phyloP scores from a whole-genome alignment of 371 early-diverging fungal species.

The Chytridium lagenaria region DNA sequence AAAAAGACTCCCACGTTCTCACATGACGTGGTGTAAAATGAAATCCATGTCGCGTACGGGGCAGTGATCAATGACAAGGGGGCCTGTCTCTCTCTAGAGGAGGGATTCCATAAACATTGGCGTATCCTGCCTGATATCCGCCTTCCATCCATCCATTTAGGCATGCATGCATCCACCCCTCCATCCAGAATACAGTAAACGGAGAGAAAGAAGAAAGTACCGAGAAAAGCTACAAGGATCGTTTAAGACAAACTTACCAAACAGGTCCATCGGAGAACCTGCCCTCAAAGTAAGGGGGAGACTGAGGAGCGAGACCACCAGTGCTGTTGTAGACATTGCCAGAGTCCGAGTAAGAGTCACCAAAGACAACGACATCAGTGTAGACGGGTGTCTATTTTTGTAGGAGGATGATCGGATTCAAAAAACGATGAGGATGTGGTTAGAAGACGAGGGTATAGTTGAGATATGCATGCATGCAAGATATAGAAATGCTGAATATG shows the following conservation, averaged over 20 bases:
- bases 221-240: too few relatives aligned
- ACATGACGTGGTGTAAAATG: too few relatives aligned
- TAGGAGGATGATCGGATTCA: too few relatives aligned
- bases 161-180: not conserved
- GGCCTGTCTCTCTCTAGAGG: too few relatives aligned
- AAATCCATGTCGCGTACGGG: not conserved
- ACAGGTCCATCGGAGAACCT: slow-evolving; percentile 31
- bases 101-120: too few relatives aligned
- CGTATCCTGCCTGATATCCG: too few relatives aligned
- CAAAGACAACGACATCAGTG: slow-evolving; percentile 38
- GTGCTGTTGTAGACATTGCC: slow-evolving; percentile 30
- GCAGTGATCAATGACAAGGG: not conserved
- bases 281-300: slow-evolving; percentile 27
- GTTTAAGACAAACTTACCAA: slow-evolving; percentile 17
- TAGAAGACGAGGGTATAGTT: too few relatives aligned
- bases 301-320: not conserved
- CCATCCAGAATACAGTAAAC: not conserved
- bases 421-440: too few relatives aligned
- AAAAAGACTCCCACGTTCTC: too few relatives aligned
- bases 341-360: slow-evolving; percentile 37
- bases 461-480: too few relatives aligned
- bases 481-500: too few relatives aligned
- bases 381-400: too few relatives aligned
- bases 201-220: not conserved
- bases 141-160: slow-evolving; percentile 2